Base-by-base conservation (phyloP, 768 basidiomycete genomes). In the Hericium coralloides region DNA sequence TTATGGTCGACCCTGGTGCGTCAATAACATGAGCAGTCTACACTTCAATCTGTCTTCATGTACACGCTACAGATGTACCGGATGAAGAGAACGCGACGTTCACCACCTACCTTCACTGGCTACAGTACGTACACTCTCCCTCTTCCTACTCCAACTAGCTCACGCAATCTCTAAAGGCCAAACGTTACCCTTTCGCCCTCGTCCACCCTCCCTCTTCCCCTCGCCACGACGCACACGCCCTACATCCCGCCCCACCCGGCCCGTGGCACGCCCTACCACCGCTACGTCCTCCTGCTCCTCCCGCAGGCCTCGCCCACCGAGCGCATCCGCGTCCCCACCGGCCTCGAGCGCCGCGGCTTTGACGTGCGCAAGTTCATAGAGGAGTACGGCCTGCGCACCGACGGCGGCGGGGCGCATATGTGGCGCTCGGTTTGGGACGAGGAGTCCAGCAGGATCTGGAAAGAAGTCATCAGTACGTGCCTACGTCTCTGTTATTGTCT, bases 171-270 rank as follows among this genome's bases (percentile, higher is more conserved):
- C 54, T 38, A 22, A 52, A 92, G 91, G 61, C 90, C 91, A 37
- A 94, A 95, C 69, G 79, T 97, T 58, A 76, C 85, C 2, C 80
- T 98, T 57, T 85, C 84, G 50, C 82, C 81, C 1, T 74, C 73
- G n/a, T 73, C 75, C 66, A 63, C 69, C 43, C 72, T 63, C 55
- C 66, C 62, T 12, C 74, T 74, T 49, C 68, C 82, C 53, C 62
- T 70, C 3, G 65, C 75, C 38, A 65, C 77, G 60, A 69, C 75
- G 1, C 87, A 89, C 67, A 88, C 87, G 6, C 72, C 73, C 23
- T 98, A 95, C 69, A 75, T 95, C 60, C 89, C 95, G 5, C 97
- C 95, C 4, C 93, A 97, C 62, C 95, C 95, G 3, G 89, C 92
- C 67, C 80, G 80, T 38, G 93, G 94, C 52, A 87, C 93, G 12